A percentile compares a stretch with the other conserved stretches of the same genome.
These are phyloP conservation scores for Pleurotus eryngii DNA, from an alignment of 768 basidiomycete species.

Conservation along the genomic window DNA sequence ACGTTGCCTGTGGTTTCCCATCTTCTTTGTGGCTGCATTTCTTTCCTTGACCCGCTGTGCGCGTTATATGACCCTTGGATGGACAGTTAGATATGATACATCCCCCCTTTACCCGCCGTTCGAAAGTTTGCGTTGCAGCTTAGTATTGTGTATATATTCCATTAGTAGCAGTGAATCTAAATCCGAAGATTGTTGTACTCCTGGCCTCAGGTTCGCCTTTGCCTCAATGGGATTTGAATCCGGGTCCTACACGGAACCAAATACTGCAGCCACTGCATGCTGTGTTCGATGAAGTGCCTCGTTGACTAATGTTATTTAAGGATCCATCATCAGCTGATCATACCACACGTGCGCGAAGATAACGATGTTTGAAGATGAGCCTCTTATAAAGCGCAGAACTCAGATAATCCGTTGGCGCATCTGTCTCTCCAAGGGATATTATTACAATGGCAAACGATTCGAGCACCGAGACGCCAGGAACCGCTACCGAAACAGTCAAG, in stretches of 20 bases:
- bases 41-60: background rate
- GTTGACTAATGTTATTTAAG: too few relatives aligned
- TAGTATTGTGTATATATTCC: too few relatives aligned
- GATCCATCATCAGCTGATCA: too few relatives aligned
- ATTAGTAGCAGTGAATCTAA: too few relatives aligned
- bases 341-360: background rate
- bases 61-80: background rate
- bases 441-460: background rate
- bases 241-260: too few relatives aligned
- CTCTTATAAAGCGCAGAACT: background rate
- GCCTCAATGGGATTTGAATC: too few relatives aligned
- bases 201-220: too few relatives aligned
- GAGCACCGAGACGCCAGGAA: background rate
- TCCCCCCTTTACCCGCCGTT: background rate
- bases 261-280: too few relatives aligned
- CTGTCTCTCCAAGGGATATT: background rate
- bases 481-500: background rate
- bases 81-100: background rate
- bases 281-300: too few relatives aligned
- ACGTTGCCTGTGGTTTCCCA: background rate
- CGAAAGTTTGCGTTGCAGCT: too few relatives aligned
- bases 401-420: background rate
- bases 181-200: too few relatives aligned
- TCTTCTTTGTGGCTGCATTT: background rate
- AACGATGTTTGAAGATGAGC: background rate